These are phyloP conservation scores for Camillea tinctor DNA, from an alignment of 2,329 filamentous ascomycete species.

Conservation along the genomic window DNA sequence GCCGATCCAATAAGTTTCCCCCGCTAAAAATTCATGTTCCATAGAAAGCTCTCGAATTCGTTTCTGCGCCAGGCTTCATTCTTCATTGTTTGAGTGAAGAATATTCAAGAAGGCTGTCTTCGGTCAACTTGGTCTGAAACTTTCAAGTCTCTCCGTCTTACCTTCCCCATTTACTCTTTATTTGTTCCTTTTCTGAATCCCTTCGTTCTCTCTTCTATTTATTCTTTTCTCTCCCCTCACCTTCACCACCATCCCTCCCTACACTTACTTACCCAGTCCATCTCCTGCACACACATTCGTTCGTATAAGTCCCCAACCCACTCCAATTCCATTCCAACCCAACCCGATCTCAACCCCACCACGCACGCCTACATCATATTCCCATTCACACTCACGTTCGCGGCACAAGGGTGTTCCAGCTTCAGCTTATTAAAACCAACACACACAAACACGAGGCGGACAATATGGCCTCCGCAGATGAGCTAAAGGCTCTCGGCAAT, in stretches of 20 bases:
- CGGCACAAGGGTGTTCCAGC: too few species aligned
- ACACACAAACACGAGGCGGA: conserved; percentile 3
- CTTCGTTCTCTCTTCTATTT: too few species aligned
- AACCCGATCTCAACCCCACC: not conserved
- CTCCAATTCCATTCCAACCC: not conserved
- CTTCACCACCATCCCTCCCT: too few species aligned
- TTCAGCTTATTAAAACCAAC: too few species aligned
- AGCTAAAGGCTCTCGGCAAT: conserved; percentile 97
- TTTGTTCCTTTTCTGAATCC: too few species aligned
- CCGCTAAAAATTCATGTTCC: not conserved
- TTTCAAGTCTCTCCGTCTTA: not conserved
- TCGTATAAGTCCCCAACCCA: not conserved
- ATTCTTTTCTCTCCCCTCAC: too few species aligned
- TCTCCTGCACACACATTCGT: too few species aligned
- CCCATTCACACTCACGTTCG: not conserved
- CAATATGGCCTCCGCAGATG: conserved; percentile 61
- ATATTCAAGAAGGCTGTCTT: not conserved
- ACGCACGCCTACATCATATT: not conserved
- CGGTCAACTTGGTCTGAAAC: not conserved
- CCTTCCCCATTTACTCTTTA: too few species aligned
- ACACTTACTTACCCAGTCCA: too few species aligned
- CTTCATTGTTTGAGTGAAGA: not conserved
- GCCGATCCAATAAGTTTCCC: not conserved
- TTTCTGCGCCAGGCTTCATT: conserved; percentile 9
- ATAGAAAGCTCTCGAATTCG: conserved; percentile 26